Evolutionary conservation across 345 rosid species (phyloP), one percentile per base, ranked within the genome.

Genomic region (Leavenworthia alabamica): DNA sequence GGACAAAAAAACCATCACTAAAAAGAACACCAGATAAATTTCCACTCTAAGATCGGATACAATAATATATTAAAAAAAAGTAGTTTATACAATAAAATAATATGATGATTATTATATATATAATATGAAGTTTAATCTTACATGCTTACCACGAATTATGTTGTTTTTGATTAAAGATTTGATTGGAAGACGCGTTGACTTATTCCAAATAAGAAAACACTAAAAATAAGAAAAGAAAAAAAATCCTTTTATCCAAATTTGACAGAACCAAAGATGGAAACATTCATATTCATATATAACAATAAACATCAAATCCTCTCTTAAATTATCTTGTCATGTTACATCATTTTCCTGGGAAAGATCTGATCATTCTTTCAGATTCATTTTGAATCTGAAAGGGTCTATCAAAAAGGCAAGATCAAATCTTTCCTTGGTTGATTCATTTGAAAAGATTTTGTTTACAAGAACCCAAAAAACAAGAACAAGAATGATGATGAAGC

Each of bases 301-400:
- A 40, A 71, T 64, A 56, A 49, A 63, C 43, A 56, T 4, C 40
- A 57, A 50, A 56, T 64, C 42, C 65, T 71, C 64, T 65, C 65
- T 9, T 24, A 24, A 71, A 40, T 56, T 63, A 70, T 71, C 65
- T 1, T 71, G 75, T 43, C 75, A 64, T 71, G 75, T 49, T 14
- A 42, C 66, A 71, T 29, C 31, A 23, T 50, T 64, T 64, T 42
- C 66, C 66, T 39, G 64, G 66, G 75, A 26, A 71, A 57, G 75
- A 49, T 64, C 64, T 64, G 70, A 71, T 57, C 75, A 57, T 64
- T 64, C 75, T 71, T 64, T 51, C 71, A 20, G 75, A 71, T 71
- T 64, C 65, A 3, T 64, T 41, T 71, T 71, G 75, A 66, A 64
- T 71, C 66, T 64, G 75, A 71, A 71, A 58, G 66, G 49, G 32